Conservation (phyloP, 1,139 yeast species). For the Candida neerlandica region DNA sequence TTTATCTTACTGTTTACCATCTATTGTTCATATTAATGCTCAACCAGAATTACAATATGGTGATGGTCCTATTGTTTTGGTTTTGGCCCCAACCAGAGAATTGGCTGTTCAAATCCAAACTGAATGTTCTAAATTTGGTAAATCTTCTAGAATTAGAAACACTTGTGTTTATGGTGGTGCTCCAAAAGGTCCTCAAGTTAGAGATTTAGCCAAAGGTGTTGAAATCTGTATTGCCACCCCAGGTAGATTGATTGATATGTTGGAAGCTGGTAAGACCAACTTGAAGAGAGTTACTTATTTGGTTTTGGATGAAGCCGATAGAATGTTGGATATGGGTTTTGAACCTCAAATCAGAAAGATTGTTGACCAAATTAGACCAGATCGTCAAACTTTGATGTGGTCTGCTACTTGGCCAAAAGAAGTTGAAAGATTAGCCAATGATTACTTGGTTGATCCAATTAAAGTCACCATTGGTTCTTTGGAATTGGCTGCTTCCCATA, state of each 20-base stretch:
- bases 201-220: conserved; percentile 92
- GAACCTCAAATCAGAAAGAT: conserved; percentile 96
- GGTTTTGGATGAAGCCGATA: conserved; percentile 95
- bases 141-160: conserved; percentile 89
- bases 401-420: conserved; percentile 99
- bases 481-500: conserved; percentile 95
- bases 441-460: conserved; percentile 87
- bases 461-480: conserved; percentile 96
- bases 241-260: conserved; percentile 97
- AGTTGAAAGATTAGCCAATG: conserved; percentile 89
- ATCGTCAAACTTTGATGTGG: conserved; percentile 99
- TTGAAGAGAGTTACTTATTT: conserved; percentile 94
- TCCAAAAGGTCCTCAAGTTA: conserved; percentile 94
- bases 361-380: conserved; percentile 94
- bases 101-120: conserved; percentile 96
- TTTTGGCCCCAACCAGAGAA: conserved; percentile 98
- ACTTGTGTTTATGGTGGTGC: conserved; percentile 99
- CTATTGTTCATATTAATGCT: conserved; percentile 96
- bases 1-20: conserved; percentile 92
- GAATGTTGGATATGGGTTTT: conserved; percentile 97
- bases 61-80: conserved; percentile 96
- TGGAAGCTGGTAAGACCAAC: conserved; percentile 93
- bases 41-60: conserved; percentile 92
- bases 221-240: conserved; percentile 97
- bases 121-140: conserved; percentile 94